Evolutionary conservation across 1,139 yeast species (phyloP).

Genomic region (Candida sojae): DNA sequence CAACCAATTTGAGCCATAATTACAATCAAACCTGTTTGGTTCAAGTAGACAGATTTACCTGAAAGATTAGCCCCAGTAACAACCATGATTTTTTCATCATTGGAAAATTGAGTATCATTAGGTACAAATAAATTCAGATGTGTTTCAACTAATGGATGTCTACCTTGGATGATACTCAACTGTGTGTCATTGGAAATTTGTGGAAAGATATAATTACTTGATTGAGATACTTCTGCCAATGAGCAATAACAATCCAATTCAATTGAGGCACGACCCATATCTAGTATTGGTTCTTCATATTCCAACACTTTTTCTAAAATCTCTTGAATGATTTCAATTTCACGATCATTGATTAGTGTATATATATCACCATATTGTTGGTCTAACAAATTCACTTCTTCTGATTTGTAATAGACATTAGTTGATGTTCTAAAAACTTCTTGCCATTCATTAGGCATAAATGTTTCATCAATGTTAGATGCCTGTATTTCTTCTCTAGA

Average conservation of each 20-base stretch:
- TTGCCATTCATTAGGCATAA: constrained; percentile 24
- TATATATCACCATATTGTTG: constrained; percentile 42
- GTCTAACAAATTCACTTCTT: constrained; percentile 30
- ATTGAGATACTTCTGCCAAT: constrained; percentile 33
- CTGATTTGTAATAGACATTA: constrained; percentile 35
- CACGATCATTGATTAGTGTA: constrained; percentile 37
- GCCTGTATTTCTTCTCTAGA: constrained; percentile 15
- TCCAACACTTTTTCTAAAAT: constrained; percentile 28
- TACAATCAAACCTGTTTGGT: constrained; percentile 45
- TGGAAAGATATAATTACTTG: constrained; percentile 36
- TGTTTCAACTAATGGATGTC: constrained; percentile 46
- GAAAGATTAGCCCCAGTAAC: constrained; percentile 56
- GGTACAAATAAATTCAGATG: constrained; percentile 33
- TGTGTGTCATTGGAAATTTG: constrained; percentile 24
- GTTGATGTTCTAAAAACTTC: constrained; percentile 39
- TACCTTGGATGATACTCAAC: constrained; percentile 25
- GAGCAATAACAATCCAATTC: constrained; percentile 40
- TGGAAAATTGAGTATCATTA: constrained; percentile 28
- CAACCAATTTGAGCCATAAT: constrained; percentile 51
- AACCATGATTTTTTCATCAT: constrained; percentile 19
- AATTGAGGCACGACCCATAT: constrained; percentile 22
- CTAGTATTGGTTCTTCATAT: constrained; percentile 15
- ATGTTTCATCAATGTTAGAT: neutral
- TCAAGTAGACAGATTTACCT: constrained; percentile 49
- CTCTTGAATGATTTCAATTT: constrained; percentile 38